phyloP scores from a whole-genome alignment of 768 basidiomycete species.

The Neoboletus magnificus region DNA sequence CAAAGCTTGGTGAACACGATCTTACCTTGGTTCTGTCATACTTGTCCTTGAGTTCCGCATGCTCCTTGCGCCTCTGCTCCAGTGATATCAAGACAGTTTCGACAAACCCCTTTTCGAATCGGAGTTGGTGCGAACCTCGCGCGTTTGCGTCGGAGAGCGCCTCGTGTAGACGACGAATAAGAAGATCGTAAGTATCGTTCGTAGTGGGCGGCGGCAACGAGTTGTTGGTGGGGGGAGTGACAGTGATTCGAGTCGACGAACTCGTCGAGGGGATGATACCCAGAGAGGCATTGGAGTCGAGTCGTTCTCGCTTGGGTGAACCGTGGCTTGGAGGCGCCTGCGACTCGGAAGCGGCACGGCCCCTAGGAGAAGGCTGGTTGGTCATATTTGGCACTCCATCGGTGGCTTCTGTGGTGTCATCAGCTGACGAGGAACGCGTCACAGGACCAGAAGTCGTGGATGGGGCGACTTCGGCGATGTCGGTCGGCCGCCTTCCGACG shows the following conservation, averaged over 20 bases:
- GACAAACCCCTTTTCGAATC: constrained; percentile 70
- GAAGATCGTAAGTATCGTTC: constrained; percentile 42
- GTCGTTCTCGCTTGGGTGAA: constrained; percentile 17
- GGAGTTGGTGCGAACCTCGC: constrained; percentile 57
- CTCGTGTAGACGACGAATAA: constrained; percentile 56
- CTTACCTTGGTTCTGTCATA: constrained; percentile 87
- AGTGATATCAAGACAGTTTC: constrained; percentile 66
- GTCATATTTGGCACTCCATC: constrained; percentile 16
- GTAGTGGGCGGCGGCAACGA: constrained; percentile 22
- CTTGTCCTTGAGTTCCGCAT: constrained; percentile 62
- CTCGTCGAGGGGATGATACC: constrained; percentile 7
- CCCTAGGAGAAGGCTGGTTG: constrained; percentile 14
- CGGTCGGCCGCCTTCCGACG: background rate
- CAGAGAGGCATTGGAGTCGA: constrained; percentile 25
- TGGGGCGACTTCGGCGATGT: background rate
- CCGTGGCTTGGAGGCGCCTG: constrained; percentile 13
- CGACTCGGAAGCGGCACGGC: constrained; percentile 35
- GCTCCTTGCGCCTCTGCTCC: constrained; percentile 60
- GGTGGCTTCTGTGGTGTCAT: constrained; percentile 4
- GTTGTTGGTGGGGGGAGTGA: constrained; percentile 42
- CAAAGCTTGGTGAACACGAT: constrained; percentile 3
- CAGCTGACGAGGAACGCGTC: background rate
- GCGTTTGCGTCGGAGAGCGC: constrained; percentile 57
- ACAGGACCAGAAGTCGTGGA: background rate
- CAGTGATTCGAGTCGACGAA: constrained; percentile 37